A percentile compares a stretch with the other conserved stretches of the same genome.
Evolutionary conservation across 2,329 filamentous ascomycete species (phyloP).

Genomic region (Samsoniella hepiali): DNA sequence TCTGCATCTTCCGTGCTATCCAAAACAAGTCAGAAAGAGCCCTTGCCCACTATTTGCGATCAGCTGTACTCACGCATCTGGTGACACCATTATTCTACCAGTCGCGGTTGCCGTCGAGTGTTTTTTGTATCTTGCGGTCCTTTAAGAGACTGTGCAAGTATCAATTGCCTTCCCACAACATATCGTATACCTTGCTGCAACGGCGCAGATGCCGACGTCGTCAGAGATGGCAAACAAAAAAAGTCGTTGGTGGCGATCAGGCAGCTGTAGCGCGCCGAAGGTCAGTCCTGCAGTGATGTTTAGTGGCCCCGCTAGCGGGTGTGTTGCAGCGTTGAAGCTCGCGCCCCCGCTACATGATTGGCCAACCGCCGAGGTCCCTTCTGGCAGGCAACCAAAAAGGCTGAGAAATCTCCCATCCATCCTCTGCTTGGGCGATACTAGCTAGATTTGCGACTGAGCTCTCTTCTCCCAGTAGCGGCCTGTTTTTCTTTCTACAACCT

Average conservation of each 20-base stretch:
- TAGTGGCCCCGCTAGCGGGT: neutral
- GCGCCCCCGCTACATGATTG: conserved; percentile 23
- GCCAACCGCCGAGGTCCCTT: conserved; percentile 17
- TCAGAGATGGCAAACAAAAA: neutral
- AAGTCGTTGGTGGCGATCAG: conserved; percentile 8
- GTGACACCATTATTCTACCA: neutral
- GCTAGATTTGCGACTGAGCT: conserved; percentile 19
- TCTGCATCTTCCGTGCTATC: neutral
- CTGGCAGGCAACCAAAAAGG: conserved; percentile 31
- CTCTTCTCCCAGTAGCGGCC: conserved; percentile 9
- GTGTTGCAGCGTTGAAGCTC: neutral
- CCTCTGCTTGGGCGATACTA: conserved; percentile 10
- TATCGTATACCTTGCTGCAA: neutral
- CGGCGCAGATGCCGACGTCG: neutral
- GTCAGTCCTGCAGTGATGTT: neutral
- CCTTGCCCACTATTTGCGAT: neutral
- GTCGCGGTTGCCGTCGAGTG: neutral
- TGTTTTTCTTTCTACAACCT: conserved; percentile 3
- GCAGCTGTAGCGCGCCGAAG: neutral
- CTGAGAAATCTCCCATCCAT: conserved; percentile 40
- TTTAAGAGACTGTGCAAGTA: neutral
- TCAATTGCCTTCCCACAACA: neutral
- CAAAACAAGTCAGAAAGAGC: neutral
- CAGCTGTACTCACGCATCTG: conserved; percentile 2
- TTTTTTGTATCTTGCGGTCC: neutral